Base-by-base conservation (phyloP, 768 basidiomycete species). In the Podaxis pistillaris region DNA sequence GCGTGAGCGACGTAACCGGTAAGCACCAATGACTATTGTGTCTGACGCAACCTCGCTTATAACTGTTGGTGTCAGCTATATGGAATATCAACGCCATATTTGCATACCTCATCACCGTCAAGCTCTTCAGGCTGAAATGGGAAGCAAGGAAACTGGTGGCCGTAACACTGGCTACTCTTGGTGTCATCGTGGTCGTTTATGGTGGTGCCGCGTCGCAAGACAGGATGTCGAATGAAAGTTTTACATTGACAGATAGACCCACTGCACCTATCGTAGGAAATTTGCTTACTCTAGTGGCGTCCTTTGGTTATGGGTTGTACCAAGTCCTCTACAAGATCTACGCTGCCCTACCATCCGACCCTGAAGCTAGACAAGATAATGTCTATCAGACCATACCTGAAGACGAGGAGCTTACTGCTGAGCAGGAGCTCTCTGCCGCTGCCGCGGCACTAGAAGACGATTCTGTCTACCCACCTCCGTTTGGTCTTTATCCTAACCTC, bases 61-160 rank as follows among this genome's bases (percentile, higher is more conserved):
- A 36, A 54, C 38, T 11, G 54, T 55, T 60, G 37, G 54, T 38
- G 9, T 44, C 46, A 77, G 86, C 86, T 19, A 85, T 94, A 28
- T 94, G 91, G 87, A 96, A 96, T 70, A 88, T 90, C 7, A 92
- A 91, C 68, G 89, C 92, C 0, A 95, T 98, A 77, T 95, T 94
- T 73, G 91, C 92, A 4, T 98, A 98, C 71, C 71, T 94, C 28
- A 84, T 98, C 71, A 84, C 88, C n/a, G 86, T 95, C 64, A 84
- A 84, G 67, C 68, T 94, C 2, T 86, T 88, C 64, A 76, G 81
- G 22, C 75, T 85, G 26, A 77, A 79, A 66, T 88, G 89, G 89
- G 83, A 90, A 64, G 65, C 81, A 15, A 77, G 83, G 50, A 87
- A 84, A 47, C 74, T 94, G 36, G 70, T 83, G 26, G 88, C 93